Percentiles rank a stretch among this genome's conserved stretches.
Conservation (phyloP, 164 flowering plant species). For the Santalum album region DNA sequence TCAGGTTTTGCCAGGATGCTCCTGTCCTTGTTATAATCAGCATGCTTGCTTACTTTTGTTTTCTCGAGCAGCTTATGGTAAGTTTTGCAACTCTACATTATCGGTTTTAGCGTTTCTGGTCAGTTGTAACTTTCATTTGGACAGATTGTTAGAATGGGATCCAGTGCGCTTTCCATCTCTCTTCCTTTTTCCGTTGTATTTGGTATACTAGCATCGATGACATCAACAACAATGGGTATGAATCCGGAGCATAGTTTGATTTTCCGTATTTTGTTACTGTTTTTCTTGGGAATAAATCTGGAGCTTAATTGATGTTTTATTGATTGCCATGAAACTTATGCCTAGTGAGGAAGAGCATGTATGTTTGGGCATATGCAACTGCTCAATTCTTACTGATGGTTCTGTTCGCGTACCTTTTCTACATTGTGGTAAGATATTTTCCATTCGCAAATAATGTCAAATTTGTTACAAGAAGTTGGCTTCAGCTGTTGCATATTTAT, state of each 20-base stretch:
- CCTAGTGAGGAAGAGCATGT: conserved; percentile 40
- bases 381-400: conserved; percentile 46
- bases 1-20: conserved; percentile 49
- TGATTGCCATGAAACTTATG: conserved; percentile 2
- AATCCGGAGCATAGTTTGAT: not conserved
- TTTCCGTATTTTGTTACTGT: not conserved
- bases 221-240: conserved; percentile 50
- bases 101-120: not conserved
- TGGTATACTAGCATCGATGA: conserved; percentile 46
- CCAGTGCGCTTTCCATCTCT: conserved; percentile 40
- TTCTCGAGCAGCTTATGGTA: conserved; percentile 52
- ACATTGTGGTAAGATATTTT: conserved; percentile 35
- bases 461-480: no score
- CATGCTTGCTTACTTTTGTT: conserved; percentile 53
- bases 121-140: conserved; percentile 3
- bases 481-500: not conserved
- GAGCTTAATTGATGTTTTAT: conserved; percentile 2
- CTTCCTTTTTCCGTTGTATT: conserved; percentile 44
- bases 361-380: conserved; percentile 53
- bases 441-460: not conserved
- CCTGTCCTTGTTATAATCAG: conserved; percentile 44
- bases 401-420: conserved; percentile 45
- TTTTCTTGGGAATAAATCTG: not conserved
- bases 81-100: conserved; percentile 4
- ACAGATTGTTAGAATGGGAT: conserved; percentile 33